Evolutionary conservation across 768 basidiomycete genomes (phyloP).

Genomic region (Clavulina sp.): DNA sequence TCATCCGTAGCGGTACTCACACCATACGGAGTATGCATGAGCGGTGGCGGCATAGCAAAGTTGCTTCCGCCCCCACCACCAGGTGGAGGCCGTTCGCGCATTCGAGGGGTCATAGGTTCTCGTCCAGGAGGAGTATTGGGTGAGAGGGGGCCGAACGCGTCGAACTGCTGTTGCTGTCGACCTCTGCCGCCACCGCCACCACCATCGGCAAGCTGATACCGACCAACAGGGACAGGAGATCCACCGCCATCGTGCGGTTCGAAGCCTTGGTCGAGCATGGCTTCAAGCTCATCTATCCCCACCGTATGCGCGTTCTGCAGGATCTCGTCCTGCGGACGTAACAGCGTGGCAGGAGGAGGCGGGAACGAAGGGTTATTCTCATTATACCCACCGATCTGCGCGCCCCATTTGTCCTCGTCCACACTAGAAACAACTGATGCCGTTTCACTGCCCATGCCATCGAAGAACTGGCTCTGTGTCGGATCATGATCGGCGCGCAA

Average conservation of each 20-base stretch:
- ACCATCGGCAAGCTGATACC: conserved; percentile 10
- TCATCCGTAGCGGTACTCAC: too few species aligned
- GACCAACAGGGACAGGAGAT: conserved; percentile 24
- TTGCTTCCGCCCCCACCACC: too few species aligned
- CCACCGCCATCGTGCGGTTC: conserved; percentile 60
- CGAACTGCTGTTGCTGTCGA: conserved; percentile 15
- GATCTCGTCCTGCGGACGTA: conserved; percentile 22
- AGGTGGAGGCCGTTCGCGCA: not conserved
- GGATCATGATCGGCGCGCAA: conserved; percentile 20
- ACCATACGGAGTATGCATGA: too few species aligned
- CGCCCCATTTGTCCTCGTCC: conserved; percentile 81
- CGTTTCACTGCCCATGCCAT: conserved; percentile 41
- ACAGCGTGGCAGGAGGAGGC: conserved; percentile 65
- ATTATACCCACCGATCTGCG: conserved; percentile 90
- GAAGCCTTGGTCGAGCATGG: conserved; percentile 84
- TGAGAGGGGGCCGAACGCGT: conserved; percentile 40
- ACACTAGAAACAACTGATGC: conserved; percentile 56
- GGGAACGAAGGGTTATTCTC: conserved; percentile 64
- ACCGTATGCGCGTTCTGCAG: conserved; percentile 28
- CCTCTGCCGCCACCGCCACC: conserved; percentile 1
- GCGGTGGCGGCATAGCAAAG: too few species aligned
- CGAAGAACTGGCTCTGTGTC: conserved; percentile 16
- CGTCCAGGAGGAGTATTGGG: conserved; percentile 10
- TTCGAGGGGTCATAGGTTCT: not conserved
- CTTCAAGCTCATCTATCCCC: conserved; percentile 63